These are phyloP conservation scores for Trametes cubensis DNA, from an alignment of 768 basidiomycete genomes.

Conservation along the genomic window DNA sequence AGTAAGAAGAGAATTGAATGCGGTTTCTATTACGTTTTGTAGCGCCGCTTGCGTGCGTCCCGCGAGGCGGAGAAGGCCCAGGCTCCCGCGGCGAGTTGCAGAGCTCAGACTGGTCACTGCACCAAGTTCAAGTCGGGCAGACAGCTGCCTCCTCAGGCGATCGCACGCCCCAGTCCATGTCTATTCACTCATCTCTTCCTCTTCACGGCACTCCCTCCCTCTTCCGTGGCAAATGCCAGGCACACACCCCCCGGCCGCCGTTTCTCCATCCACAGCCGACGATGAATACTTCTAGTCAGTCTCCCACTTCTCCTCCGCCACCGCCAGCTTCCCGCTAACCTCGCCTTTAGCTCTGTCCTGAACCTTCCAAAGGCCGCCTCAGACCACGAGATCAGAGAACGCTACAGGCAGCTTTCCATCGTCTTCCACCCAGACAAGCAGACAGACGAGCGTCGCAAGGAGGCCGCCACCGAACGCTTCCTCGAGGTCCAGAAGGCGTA, in stretches of 20 bases:
- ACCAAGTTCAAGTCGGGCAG: too few species aligned
- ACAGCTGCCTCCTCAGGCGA: neutral
- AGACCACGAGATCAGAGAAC: slow-evolving; percentile 70
- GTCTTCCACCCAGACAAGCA: slow-evolving; percentile 89
- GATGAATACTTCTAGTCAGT: slow-evolving; percentile 28
- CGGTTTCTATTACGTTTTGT: slow-evolving; percentile 3
- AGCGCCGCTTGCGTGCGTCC: neutral
- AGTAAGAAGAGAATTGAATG: neutral
- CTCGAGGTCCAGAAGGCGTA: slow-evolving; percentile 82
- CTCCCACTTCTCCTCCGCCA: neutral
- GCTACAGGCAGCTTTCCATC: slow-evolving; percentile 71
- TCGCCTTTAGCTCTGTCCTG: slow-evolving; percentile 57
- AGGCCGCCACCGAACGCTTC: slow-evolving; percentile 66
- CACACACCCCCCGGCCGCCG: slow-evolving; percentile 7
- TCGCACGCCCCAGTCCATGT: slow-evolving; percentile 10
- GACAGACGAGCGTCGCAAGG: slow-evolving; percentile 54
- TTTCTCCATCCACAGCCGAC: slow-evolving; percentile 3
- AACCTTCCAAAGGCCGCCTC: slow-evolving; percentile 70
- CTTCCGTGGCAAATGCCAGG: slow-evolving; percentile 15
- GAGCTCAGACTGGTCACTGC: too few species aligned
- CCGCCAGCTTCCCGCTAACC: slow-evolving; percentile 5
- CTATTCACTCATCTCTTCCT: slow-evolving; percentile 5
- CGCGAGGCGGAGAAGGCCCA: neutral
- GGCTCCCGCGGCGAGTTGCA: slow-evolving; percentile 1
- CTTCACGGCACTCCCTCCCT: slow-evolving; percentile 2